A percentile compares a stretch with the other conserved stretches of the same genome.
phyloP scores from a whole-genome alignment of 2,329 filamentous ascomycete genomes.

The Ascochyta pisi region DNA sequence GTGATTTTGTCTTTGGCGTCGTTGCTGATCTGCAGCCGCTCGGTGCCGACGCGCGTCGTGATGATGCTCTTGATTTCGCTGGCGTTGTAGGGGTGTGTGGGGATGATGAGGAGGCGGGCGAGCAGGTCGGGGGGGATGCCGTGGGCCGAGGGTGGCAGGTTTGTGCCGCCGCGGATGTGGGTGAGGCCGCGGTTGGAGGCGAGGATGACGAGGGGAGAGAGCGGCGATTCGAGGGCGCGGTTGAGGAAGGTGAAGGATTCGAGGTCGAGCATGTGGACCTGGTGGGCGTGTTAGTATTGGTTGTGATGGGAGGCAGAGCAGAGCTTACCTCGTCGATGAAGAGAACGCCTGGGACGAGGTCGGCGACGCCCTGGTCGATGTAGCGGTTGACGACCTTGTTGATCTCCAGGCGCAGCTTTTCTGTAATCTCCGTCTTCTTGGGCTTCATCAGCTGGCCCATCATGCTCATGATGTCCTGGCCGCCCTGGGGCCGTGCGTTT shows the following conservation, averaged over 20 bases:
- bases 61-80: constrained; percentile 95
- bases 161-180: constrained; percentile 83
- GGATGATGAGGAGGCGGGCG: constrained; percentile 91
- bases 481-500: constrained; percentile 92
- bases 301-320: background rate
- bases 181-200: constrained; percentile 96
- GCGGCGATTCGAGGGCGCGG: constrained; percentile 91
- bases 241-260: constrained; percentile 99
- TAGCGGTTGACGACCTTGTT: constrained; percentile 99
- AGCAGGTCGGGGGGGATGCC: constrained; percentile 94
- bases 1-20: constrained; percentile 86
- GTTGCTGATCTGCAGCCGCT: constrained; percentile 79
- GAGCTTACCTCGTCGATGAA: constrained; percentile 94
- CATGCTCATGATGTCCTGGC: constrained; percentile 99
- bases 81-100: constrained; percentile 85
- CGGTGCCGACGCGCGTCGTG: constrained; percentile 79
- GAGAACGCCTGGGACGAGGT: constrained; percentile 95
- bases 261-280: constrained; percentile 99
- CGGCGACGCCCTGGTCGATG: constrained; percentile 96
- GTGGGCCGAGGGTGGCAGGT: constrained; percentile 73
- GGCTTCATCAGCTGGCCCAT: constrained; percentile 99
- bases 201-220: constrained; percentile 95
- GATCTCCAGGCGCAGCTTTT: constrained; percentile 94
- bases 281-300: constrained; percentile 25
- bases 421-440: constrained; percentile 98